Evolutionary conservation across 2,329 filamentous ascomycete species (phyloP).

Genomic region (Phaeophleospora eucalypticola): DNA sequence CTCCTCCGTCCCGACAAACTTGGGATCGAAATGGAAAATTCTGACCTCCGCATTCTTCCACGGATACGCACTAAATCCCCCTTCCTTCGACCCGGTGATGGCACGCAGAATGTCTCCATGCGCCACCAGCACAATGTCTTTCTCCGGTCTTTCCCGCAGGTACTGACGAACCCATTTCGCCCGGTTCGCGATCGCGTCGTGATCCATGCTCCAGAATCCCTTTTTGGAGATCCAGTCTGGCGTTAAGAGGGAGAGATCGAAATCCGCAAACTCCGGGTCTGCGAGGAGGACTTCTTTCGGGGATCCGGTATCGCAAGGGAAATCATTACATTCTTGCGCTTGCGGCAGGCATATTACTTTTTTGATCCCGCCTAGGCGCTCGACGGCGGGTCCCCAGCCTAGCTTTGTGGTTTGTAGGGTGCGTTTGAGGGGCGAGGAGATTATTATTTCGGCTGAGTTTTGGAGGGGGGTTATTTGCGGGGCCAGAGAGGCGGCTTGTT

Average conservation of each 20-base stretch:
- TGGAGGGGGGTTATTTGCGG: constrained; percentile 22
- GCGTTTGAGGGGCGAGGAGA: constrained; percentile 30
- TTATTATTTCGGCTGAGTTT: constrained; percentile 27
- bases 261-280: constrained; percentile 27
- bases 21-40: constrained; percentile 26
- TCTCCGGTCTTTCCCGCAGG: constrained; percentile 29
- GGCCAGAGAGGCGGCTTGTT: constrained; percentile 32
- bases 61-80: constrained; percentile 24
- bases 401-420: constrained; percentile 33
- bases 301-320: constrained; percentile 31
- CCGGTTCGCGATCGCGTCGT: constrained; percentile 18
- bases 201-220: constrained; percentile 28
- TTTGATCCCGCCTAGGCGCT: constrained; percentile 25
- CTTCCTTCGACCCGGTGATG: constrained; percentile 22
- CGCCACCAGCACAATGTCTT: constrained; percentile 32
- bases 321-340: constrained; percentile 33
- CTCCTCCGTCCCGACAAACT: constrained; percentile 24
- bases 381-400: constrained; percentile 26
- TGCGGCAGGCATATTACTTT: constrained; percentile 30
- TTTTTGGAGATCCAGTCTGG: constrained; percentile 32
- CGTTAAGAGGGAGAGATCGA: constrained; percentile 26
- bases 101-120: constrained; percentile 32
- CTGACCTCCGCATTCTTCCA: constrained; percentile 33
- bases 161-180: constrained; percentile 30
- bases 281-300: constrained; percentile 21